Percentiles rank a stretch among this genome's conserved stretches.
These are phyloP conservation scores for Metschnikowia anglica DNA, from an alignment of 805 yeast genomes.

Conservation along the genomic window DNA sequence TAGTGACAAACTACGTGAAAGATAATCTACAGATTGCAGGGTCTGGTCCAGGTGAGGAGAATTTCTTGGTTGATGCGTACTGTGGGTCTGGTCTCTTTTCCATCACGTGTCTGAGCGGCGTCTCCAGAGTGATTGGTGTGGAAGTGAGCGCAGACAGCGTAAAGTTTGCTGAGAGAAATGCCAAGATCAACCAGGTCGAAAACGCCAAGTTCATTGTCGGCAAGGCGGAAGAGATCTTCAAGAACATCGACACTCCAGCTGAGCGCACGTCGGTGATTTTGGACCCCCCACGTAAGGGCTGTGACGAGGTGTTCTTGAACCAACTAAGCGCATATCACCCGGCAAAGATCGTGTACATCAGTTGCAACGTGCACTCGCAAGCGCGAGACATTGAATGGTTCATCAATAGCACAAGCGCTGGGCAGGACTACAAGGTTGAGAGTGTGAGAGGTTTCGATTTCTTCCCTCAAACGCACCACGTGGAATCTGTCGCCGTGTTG, in stretches of 20 bases:
- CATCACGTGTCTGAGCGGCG: slow-evolving; percentile 77
- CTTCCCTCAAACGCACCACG: slow-evolving; percentile 94
- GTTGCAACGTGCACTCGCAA: slow-evolving; percentile 97
- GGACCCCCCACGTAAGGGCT: slow-evolving; percentile 97
- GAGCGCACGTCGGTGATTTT: slow-evolving; percentile 82
- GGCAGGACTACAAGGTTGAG: slow-evolving; percentile 65
- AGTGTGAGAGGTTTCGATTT: slow-evolving; percentile 93
- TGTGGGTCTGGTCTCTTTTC: slow-evolving; percentile 96
- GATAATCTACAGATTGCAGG: slow-evolving; percentile 54
- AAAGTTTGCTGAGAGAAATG: slow-evolving; percentile 80
- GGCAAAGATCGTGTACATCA: slow-evolving; percentile 84
- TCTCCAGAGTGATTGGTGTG: slow-evolving; percentile 86
- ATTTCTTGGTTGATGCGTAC: slow-evolving; percentile 87
- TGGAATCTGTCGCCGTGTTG: slow-evolving; percentile 82
- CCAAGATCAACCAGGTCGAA: slow-evolving; percentile 65
- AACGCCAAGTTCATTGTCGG: slow-evolving; percentile 88
- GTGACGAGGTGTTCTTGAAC: slow-evolving; percentile 82
- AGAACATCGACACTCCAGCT: slow-evolving; percentile 70
- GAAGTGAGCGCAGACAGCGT: slow-evolving; percentile 92
- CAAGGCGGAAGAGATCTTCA: slow-evolving; percentile 88
- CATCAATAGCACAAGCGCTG: slow-evolving; percentile 61
- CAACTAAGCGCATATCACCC: slow-evolving; percentile 85
- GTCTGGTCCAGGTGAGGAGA: slow-evolving; percentile 31
- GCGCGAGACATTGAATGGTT: slow-evolving; percentile 91
- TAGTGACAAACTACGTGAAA: slow-evolving; percentile 78